A percentile compares a stretch with the other conserved stretches of the same genome.
Evolutionary conservation across 306 rosid species (phyloP).

Genomic region (Clitoria ternatea): DNA sequence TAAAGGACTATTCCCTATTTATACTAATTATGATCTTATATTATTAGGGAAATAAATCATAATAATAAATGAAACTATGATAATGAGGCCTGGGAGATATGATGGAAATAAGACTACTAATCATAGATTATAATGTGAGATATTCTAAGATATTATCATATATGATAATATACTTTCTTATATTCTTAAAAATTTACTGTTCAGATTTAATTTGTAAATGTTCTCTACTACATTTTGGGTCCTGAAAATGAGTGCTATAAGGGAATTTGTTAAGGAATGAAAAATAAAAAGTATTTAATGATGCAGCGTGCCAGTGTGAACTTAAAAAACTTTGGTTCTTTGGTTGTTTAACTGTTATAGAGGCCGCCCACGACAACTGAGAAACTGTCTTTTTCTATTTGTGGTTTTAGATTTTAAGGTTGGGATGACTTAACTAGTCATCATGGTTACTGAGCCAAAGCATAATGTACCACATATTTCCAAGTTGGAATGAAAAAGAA

Average conservation of each 20-base stretch:
- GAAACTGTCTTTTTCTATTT: neutral
- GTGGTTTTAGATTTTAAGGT: slow-evolving; percentile 1
- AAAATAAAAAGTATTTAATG: neutral
- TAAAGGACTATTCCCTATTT: too few species aligned
- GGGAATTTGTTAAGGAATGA: neutral
- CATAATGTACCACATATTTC: neutral
- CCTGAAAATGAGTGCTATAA: neutral
- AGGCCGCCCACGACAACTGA: too few species aligned
- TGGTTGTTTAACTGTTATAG: too few species aligned
- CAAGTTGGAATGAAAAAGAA: neutral
- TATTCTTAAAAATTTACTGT: too few species aligned
- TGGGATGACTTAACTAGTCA: neutral
- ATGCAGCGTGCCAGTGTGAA: neutral
- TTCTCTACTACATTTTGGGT: neutral
- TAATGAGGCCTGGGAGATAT: too few species aligned
- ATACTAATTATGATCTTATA: too few species aligned
- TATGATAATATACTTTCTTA: too few species aligned
- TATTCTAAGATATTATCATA: too few species aligned
- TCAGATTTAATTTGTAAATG: neutral
- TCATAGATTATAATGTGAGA: too few species aligned
- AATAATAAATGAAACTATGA: too few species aligned
- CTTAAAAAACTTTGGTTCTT: neutral
- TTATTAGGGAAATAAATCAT: too few species aligned
- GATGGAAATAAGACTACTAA: too few species aligned
- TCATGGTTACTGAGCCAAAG: neutral